These are phyloP conservation scores for Nicotiana attenuata DNA, from an alignment of 257 asterid species.

Conservation along the genomic window DNA sequence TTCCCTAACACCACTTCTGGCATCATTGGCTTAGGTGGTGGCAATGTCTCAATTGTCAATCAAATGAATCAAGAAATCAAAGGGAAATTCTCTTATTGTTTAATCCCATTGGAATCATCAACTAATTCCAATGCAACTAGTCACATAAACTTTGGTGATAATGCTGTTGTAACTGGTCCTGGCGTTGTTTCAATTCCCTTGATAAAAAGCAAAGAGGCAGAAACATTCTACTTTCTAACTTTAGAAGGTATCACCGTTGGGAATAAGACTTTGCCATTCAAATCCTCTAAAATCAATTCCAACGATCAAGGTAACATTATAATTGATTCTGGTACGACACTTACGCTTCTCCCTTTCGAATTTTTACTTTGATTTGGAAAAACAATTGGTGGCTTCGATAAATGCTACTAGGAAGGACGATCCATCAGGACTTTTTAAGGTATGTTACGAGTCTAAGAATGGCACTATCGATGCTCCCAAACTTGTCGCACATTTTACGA, in stretches of 20 bases:
- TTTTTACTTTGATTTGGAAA: background rate
- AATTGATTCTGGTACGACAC: conserved; percentile 18
- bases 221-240: conserved; percentile 18
- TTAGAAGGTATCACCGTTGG: conserved; percentile 23
- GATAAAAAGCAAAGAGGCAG: background rate
- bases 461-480: background rate
- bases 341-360: background rate
- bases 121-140: background rate
- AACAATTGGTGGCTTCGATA: background rate
- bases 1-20: conserved; percentile 22
- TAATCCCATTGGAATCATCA: conserved; percentile 9
- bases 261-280: background rate
- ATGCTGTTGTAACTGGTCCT: conserved; percentile 13
- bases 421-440: background rate
- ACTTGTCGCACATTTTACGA: background rate
- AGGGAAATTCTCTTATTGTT: conserved; percentile 35
- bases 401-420: background rate
- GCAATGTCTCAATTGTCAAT: conserved; percentile 21
- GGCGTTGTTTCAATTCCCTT: conserved; percentile 27
- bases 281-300: background rate
- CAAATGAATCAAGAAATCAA: conserved; percentile 16
- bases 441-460: background rate
- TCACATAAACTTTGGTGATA: conserved; percentile 32
- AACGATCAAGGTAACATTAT: conserved; percentile 8
- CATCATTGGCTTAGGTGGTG: conserved; percentile 35